Evolutionary conservation across 169 alveolate genomes (phyloP), one percentile per base, ranked within the genome.

Genomic region (Plasmodium yoelii): DNA sequence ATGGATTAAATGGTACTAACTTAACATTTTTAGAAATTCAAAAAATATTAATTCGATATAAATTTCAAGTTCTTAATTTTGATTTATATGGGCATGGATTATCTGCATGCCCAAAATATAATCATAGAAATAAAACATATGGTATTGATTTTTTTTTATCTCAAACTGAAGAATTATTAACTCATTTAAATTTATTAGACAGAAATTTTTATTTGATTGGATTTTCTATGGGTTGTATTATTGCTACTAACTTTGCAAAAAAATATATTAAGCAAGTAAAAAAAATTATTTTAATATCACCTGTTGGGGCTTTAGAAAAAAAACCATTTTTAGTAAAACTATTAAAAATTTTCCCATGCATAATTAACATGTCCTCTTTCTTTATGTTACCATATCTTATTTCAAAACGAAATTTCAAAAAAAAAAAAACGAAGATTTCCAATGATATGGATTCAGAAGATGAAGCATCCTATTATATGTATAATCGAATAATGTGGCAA

Each of bases 11-110:
- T 72, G 96, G 95, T 5, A 71, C 94, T 13, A 93, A 90, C 53
- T 49, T 94, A 69, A 93, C 96, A 26, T 94, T 94, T 74, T 87
- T 90, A 26, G 91, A 88, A 24, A 91, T 88, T 44, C 87, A 75
- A 34, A 88, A 88, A 19, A 93, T 91, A n/a, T 53, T 94, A 60
- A 59, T 84, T 13, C 53, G 69, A 64, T 73, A 90, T 42, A 92
- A 87, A 42, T 94, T 63, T 90, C 90, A 88, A 59, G 96, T 94
- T 18, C 90, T 94, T n/a, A 88, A 90, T 13, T 94, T 92, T 84
- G 96, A 94, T 82, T 87, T 94, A 18, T 94, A 94, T 67, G 96
- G 96, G 5, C 95, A 94, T 74, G 96, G 96, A 5, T 92, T 94
- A 28, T 92, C 95, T 12, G 95, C 91, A 15, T 77, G 89, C 15